Conservation (phyloP, 179 eudicot genomes). For the Carnegiea gigantea region DNA sequence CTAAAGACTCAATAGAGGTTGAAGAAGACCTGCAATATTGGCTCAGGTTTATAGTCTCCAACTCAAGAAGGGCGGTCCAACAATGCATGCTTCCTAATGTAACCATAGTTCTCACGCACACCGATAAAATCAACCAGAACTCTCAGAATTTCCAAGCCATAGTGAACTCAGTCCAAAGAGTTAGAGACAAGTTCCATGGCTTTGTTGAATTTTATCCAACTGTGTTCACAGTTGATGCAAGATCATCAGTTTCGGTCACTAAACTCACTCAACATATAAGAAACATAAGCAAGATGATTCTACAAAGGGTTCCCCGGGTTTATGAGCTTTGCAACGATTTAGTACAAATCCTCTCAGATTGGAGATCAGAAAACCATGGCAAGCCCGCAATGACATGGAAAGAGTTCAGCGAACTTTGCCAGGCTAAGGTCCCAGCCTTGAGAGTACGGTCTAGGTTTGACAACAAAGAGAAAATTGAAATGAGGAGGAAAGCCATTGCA, state of each 20-base stretch:
- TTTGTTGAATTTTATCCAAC: slow-evolving; percentile 73
- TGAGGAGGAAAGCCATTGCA: slow-evolving; percentile 73
- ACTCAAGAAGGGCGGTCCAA: slow-evolving; percentile 77
- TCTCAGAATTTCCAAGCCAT: slow-evolving; percentile 54
- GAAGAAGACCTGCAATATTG: slow-evolving; percentile 91
- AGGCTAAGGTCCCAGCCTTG: slow-evolving; percentile 65
- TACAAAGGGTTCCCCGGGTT: slow-evolving; percentile 79
- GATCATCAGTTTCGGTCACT: slow-evolving; percentile 78
- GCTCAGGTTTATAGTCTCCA: slow-evolving; percentile 89
- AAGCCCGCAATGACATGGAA: slow-evolving; percentile 82
- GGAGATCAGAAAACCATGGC: slow-evolving; percentile 68
- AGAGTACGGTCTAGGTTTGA: slow-evolving; percentile 64
- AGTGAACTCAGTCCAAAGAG: slow-evolving; percentile 53
- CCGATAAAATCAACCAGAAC: slow-evolving; percentile 62
- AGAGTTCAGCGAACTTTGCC: slow-evolving; percentile 77
- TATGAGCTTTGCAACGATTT: slow-evolving; percentile 83
- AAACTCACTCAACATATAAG: slow-evolving; percentile 74
- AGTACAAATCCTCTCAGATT: slow-evolving; percentile 59
- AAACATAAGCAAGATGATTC: slow-evolving; percentile 57
- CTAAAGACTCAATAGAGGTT: slow-evolving; percentile 57
- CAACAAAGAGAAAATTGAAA: slow-evolving; percentile 62
- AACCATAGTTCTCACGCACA: slow-evolving; percentile 74
- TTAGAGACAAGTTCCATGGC: slow-evolving; percentile 69
- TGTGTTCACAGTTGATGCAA: slow-evolving; percentile 88
- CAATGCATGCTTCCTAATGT: slow-evolving; percentile 85